Percentiles rank a stretch among this genome's conserved stretches.
Conservation (phyloP, 768 basidiomycete genomes). For the Coprinopsis cinerea region DNA sequence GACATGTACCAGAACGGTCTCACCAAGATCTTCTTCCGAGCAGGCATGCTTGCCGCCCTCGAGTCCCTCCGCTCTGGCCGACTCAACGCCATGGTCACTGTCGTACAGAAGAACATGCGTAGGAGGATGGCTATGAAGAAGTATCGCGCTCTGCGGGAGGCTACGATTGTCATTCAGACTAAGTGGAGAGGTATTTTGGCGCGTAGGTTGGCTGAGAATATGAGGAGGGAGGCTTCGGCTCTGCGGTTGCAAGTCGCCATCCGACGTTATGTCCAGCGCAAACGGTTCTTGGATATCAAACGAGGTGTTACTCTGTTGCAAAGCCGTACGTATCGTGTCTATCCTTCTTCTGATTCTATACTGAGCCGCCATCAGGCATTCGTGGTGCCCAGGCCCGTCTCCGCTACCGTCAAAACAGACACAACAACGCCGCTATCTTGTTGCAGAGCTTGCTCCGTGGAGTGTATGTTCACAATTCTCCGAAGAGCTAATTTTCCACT, state of each 20-base stretch:
- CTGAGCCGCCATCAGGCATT: too few species aligned
- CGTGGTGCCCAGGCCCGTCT: slow-evolving; percentile 71
- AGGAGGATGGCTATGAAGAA: slow-evolving; percentile 77
- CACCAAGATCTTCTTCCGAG: slow-evolving; percentile 98
- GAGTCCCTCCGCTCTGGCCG: slow-evolving; percentile 86
- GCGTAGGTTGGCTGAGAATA: slow-evolving; percentile 57
- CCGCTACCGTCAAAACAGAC: slow-evolving; percentile 50
- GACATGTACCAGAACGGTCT: slow-evolving; percentile 97
- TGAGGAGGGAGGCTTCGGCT: slow-evolving; percentile 72
- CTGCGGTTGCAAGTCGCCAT: slow-evolving; percentile 67
- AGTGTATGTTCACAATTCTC: slow-evolving; percentile 48
- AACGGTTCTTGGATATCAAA: slow-evolving; percentile 57
- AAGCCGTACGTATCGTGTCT: slow-evolving; percentile 57
- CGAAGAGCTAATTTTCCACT: slow-evolving; percentile 2
- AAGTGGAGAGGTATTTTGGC: slow-evolving; percentile 93
- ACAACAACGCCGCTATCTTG: slow-evolving; percentile 54
- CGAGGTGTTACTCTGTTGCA: slow-evolving; percentile 69
- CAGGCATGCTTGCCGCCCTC: slow-evolving; percentile 95
- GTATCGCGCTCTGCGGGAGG: slow-evolving; percentile 63
- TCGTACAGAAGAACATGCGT: slow-evolving; percentile 97
- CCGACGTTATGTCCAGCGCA: slow-evolving; percentile 70
- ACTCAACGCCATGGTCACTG: slow-evolving; percentile 85
- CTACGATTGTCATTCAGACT: slow-evolving; percentile 84
- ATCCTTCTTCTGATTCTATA: neutral
- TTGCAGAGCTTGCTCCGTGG: slow-evolving; percentile 87